Evolutionary conservation across 179 eudicot species (phyloP).

Genomic region (Actinidia arguta): DNA sequence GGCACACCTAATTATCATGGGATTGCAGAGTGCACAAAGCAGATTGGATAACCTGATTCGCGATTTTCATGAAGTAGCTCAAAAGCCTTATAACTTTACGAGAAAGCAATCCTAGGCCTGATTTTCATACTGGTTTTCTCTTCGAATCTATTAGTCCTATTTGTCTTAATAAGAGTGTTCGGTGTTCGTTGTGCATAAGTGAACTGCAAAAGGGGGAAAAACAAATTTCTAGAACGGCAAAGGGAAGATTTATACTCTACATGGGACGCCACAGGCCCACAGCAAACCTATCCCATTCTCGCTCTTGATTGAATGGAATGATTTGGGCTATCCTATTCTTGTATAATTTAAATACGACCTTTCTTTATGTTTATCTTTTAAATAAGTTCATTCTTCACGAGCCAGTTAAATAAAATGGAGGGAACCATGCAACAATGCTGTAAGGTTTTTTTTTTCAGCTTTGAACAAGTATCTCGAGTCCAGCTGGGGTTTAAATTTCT

Average conservation of each 20-base stretch:
- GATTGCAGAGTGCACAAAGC: too few species aligned
- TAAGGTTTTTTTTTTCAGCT: constrained; percentile 7
- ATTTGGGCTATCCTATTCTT: not conserved
- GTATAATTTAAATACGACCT: not conserved
- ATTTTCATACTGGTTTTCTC: too few species aligned
- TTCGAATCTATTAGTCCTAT: too few species aligned
- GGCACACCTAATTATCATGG: too few species aligned
- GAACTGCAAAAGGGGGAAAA: too few species aligned
- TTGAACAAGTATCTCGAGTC: constrained; percentile 9
- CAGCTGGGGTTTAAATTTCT: constrained; percentile 5
- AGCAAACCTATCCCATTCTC: not conserved
- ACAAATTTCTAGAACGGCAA: too few species aligned
- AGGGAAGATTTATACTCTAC: too few species aligned
- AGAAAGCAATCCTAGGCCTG: too few species aligned
- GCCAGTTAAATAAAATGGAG: constrained; percentile 4
- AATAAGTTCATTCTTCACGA: too few species aligned
- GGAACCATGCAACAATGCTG: not conserved
- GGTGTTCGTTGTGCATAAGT: too few species aligned
- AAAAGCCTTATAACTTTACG: not conserved
- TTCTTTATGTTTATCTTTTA: constrained; percentile 5
- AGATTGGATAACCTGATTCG: not conserved
- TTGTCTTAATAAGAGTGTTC: too few species aligned
- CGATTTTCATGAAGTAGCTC: not conserved
- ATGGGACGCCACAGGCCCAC: not conserved
- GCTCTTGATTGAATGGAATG: not conserved